Conservation (phyloP, 441 rosid genomes). For the Raphanus hybrid region DNA sequence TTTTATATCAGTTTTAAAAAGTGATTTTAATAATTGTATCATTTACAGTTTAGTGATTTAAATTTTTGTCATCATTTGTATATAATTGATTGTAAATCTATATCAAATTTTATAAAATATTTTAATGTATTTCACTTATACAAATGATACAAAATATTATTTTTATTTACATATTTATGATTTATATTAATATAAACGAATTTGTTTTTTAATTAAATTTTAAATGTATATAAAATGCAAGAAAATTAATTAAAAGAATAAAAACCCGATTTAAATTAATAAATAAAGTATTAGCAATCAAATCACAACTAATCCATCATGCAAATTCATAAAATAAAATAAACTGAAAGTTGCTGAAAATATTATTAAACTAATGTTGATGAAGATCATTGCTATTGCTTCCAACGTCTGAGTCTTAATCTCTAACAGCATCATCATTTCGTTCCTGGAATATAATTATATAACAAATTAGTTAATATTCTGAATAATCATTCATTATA, state of each 20-base stretch:
- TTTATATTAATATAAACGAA: no score
- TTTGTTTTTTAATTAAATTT: no score
- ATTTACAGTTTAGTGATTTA: no score
- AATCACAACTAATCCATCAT: background rate
- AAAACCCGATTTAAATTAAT: background rate
- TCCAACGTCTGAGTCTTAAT: background rate
- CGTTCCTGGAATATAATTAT: no score
- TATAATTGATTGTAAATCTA: no score
- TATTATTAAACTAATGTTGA: background rate
- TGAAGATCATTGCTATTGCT: background rate
- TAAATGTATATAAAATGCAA: background rate
- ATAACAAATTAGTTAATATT: no score
- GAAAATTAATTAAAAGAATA: background rate
- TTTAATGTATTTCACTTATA: background rate
- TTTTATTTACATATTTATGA: background rate
- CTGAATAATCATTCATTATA: no score
- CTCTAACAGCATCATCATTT: background rate
- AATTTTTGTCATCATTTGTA: no score
- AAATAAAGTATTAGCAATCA: background rate
- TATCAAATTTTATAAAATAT: background rate
- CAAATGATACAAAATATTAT: background rate
- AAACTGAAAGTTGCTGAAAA: background rate
- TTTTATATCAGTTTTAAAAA: no score
- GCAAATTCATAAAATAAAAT: background rate
- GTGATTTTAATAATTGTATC: no score